phyloP scores from a whole-genome alignment of 2,329 filamentous ascomycete genomes.

The Paecilomyces niveus region DNA sequence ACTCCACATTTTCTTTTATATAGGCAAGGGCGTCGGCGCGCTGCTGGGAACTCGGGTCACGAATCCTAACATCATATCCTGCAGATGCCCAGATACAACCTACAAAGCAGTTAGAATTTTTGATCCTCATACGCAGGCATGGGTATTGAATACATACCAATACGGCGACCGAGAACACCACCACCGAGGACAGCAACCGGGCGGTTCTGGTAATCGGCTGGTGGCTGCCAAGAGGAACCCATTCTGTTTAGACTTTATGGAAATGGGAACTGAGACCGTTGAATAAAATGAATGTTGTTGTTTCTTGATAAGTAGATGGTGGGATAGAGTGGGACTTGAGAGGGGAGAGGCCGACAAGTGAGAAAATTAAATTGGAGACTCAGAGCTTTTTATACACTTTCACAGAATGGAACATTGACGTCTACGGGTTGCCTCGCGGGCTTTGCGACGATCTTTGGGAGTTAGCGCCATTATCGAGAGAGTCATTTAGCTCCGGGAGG shows the following conservation, averaged over 20 bases:
- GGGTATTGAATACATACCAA: conserved; percentile 18
- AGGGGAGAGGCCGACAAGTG: not conserved
- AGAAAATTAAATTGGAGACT: not conserved
- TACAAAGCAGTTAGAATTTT: conserved; percentile 3
- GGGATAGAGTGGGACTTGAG: not conserved
- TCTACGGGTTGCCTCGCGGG: not conserved
- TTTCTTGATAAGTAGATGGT: not conserved
- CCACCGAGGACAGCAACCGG: conserved; percentile 36
- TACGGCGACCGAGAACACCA: conserved; percentile 34
- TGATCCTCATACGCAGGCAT: not conserved
- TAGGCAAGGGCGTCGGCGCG: conserved; percentile 5
- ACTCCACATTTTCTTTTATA: not conserved
- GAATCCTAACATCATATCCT: conserved; percentile 21
- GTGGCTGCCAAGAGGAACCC: conserved; percentile 14
- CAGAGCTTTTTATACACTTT: not conserved
- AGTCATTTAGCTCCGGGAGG: not conserved
- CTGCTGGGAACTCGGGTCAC: conserved; percentile 25
- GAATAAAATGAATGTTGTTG: not conserved
- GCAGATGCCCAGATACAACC: conserved; percentile 27
- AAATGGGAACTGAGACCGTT: not conserved
- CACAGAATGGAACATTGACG: not conserved
- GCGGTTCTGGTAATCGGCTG: conserved; percentile 23
- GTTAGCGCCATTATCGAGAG: not conserved
- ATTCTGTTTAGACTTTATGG: not conserved
- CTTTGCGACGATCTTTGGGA: not conserved